Conservation (phyloP, 148 eudicot species). For the Fagopyrum tataricum region DNA sequence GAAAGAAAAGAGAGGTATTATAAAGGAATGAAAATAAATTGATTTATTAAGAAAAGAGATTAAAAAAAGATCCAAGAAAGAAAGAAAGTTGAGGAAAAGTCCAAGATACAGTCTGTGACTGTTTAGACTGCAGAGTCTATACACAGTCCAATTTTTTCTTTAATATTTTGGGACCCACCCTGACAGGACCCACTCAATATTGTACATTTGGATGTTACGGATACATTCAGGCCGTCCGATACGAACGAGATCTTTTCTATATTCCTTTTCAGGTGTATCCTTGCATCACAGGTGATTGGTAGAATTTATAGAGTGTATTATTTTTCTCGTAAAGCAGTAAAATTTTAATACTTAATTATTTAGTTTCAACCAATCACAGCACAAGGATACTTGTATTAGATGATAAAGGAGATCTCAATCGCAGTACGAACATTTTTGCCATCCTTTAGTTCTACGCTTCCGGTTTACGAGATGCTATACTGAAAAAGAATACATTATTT, state of each 20-base stretch:
- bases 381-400: too few species aligned
- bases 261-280: too few species aligned
- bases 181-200: not conserved
- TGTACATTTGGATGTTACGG: not conserved
- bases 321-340: too few species aligned
- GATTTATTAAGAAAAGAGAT: not conserved
- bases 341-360: too few species aligned
- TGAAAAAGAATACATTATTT: too few species aligned
- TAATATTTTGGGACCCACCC: not conserved
- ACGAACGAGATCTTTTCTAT: too few species aligned
- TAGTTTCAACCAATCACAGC: too few species aligned
- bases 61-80: not conserved
- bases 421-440: not conserved
- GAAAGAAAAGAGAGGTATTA: too few species aligned
- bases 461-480: not conserved
- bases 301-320: too few species aligned
- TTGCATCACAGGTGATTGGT: too few species aligned
- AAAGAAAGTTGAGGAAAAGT: not conserved
- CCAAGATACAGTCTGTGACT: slow-evolving; percentile 1
- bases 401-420: too few species aligned
- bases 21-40: too few species aligned
- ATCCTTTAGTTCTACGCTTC: not conserved
- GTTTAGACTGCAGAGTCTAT: not conserved
- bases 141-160: not conserved
- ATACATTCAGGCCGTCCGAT: not conserved